Evolutionary conservation across 768 basidiomycete species (phyloP), one percentile per base, ranked within the genome.

Genomic region (Mrakia hoshinonis): DNA sequence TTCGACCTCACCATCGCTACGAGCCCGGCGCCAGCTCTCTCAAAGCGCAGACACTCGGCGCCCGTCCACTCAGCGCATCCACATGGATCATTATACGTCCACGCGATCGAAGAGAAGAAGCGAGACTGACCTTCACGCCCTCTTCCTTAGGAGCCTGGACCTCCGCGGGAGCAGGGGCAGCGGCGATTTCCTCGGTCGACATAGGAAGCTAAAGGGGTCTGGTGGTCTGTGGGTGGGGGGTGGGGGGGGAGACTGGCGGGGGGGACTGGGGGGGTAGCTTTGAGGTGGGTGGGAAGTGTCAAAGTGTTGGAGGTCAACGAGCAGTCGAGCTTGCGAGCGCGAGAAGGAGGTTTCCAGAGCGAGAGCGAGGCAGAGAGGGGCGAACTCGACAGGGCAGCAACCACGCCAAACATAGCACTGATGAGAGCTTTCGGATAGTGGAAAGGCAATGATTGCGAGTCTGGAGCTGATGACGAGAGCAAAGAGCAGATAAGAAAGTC

Each of bases 51-150:
- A n/a, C n/a, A n/a, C n/a, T n/a, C n/a, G n/a, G n/a, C n/a, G n/a
- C n/a, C n/a, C n/a, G n/a, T n/a, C n/a, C n/a, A n/a, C n/a, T n/a
- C n/a, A n/a, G n/a, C n/a, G n/a, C n/a, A n/a, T 9, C 26, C 51
- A n/a, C 20, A 29, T n/a, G 51, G 51, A 6, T 29, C 22, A 10
- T 5, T 9, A 5, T 22, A 10, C 51, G 9, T 22, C 22, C 9
- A n/a, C 51, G 6, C 51, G 51, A 60, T 10, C n/a, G 29, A 10
- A 60, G 12, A 31, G 12, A 47, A 4, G 63, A 48, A 10, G 7
- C n/a, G n/a, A 26, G 48, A 43, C 64, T 29, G 0, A 66, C 64
- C 64, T 66, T 66, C 64, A 66, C 64, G 64, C 64, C 64, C 64
- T 66, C 64, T 66, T 66, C 64, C 64, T 66, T 66, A 24, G 24